Evolutionary conservation across 2,329 filamentous ascomycete genomes (phyloP), one percentile per base, ranked within the genome.

Genomic region (Catunica adiposa): DNA sequence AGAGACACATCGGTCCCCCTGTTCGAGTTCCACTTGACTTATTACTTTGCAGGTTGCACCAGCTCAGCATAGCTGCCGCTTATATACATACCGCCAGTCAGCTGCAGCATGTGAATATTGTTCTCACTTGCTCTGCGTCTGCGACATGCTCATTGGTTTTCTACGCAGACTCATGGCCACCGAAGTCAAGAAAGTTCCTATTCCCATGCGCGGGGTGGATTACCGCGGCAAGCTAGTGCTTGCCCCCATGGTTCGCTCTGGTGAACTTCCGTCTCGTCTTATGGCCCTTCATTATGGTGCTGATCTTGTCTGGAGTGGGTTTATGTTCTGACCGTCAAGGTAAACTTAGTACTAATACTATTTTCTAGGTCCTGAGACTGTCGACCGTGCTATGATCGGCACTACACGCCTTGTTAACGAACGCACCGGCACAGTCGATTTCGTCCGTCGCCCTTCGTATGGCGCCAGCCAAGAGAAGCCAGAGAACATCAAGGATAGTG

Each of bases 171-270:
- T 69, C 66, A 86, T 84, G 79, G 73, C 76, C 63, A 67, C 75
- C 56, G 69, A 71, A 62, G 63, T 73, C 59, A 82, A 84, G 66
- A 80, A 75, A 65, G 95, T 38, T 83, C 88, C 53, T 94, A 96
- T 61, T 42, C 90, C 90, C 61, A 78, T 75, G 59, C 85, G 84
- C 68, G 90, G 90, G 53, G 89, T 95, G 64, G 89, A 96, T 72
- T 97, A 96, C 70, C 80, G 90, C 62, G 85, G 86, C 69, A 96
- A 94, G 69, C 71, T 97, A 61, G 92, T 97, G 47, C 83, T 98
- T 60, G 92, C 92, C 59, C 92, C 92, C 42, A 98, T 98, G 92
- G 90, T 96, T 57, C 84, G 92, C 62, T 94, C 88, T n/a, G 92
- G 92, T 65, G 92, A 98, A 73, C 73, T 96, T 59, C 90, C 92